A percentile compares a stretch with the other conserved stretches of the same genome.
These are phyloP conservation scores for Lentinula sp. DNA, from an alignment of 768 basidiomycete species.

Conservation along the genomic window DNA sequence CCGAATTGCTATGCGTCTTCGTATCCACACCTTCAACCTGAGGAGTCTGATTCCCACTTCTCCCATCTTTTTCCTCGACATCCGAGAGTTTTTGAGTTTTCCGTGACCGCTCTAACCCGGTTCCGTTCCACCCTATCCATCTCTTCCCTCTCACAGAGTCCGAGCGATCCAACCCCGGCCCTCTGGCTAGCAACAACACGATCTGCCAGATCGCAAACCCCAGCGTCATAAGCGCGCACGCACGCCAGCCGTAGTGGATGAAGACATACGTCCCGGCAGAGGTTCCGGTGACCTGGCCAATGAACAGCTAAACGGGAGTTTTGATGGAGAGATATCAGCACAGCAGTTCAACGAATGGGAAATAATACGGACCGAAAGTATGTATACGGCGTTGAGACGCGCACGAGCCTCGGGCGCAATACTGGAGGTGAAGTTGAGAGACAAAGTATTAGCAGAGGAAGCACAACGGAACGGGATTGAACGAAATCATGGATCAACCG, in stretches of 20 bases:
- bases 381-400: conserved; percentile 70
- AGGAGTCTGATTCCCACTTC: not conserved
- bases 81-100: not conserved
- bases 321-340: not conserved
- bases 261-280: conserved; percentile 70
- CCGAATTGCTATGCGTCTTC: not conserved
- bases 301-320: conserved; percentile 40
- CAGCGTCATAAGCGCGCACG: conserved; percentile 54
- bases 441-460: conserved; percentile 18
- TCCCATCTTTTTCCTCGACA: not conserved
- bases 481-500: not conserved
- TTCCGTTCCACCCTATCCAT: conserved; percentile 16
- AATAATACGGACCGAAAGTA: conserved; percentile 42
- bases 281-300: conserved; percentile 82
- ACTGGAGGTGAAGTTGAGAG: conserved; percentile 12
- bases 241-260: conserved; percentile 62
- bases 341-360: not conserved
- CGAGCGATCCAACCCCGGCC: conserved; percentile 63
- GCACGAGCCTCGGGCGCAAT: conserved; percentile 34
- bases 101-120: not conserved
- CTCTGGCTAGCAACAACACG: conserved; percentile 52
- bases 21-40: not conserved
- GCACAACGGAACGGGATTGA: conserved; percentile 14
- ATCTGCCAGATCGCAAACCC: conserved; percentile 54
- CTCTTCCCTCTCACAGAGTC: conserved; percentile 28